Base-by-base conservation (phyloP, 139 green algal genomes). In the Asterochloris erici region DNA sequence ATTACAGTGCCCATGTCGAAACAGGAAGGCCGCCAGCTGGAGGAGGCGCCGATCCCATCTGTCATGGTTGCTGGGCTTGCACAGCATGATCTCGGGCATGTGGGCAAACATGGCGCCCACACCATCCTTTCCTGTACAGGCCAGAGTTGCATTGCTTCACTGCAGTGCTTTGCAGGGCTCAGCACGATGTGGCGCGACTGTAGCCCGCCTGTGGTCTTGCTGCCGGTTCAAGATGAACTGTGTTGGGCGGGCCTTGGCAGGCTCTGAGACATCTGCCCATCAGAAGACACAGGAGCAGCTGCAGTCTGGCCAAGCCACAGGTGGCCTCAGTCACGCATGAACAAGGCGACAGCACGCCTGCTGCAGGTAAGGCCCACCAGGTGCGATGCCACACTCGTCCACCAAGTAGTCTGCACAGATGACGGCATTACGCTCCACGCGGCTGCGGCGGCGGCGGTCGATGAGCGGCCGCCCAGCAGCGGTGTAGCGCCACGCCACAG, bases 401-500 rank as follows among this genome's bases (percentile, higher is more conserved):
- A 88, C 68, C 54, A 94, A 77, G 82, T 94, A 86, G 62, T 88
- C 73, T 17, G 82, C 84, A 29, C 92, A 87, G 27, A 85, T 84
- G 24, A 63, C 75, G 75, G 91, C 83, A 83, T 94, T 91, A 27
- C 89, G 84, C 69, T 87, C 84, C 21, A 90, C 83, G 9, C 86
- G 82, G 4, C 78, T 85, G 15, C 86, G 82, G 23, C 88, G 74
- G 14, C 90, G 82, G 19, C 90, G 77, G 86, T 94, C 90, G 19
- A 94, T 87, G n/a, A 94, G 88, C 19, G 84, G 74, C 14, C 89
- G 75, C 19, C 90, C 90, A 24, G 76, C 86, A 23, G 87, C 74
- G 10, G 90, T 94, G 69, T 93, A 78, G n/a, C 90, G 83, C 90
- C 90, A 94, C 15, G 90, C 88, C 19, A 90, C 79, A 17, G 90